Evolutionary conservation across 2,329 filamentous ascomycete species (phyloP), one percentile per base, ranked within the genome.

Genomic region (Coniosporium tulheliwenetii): DNA sequence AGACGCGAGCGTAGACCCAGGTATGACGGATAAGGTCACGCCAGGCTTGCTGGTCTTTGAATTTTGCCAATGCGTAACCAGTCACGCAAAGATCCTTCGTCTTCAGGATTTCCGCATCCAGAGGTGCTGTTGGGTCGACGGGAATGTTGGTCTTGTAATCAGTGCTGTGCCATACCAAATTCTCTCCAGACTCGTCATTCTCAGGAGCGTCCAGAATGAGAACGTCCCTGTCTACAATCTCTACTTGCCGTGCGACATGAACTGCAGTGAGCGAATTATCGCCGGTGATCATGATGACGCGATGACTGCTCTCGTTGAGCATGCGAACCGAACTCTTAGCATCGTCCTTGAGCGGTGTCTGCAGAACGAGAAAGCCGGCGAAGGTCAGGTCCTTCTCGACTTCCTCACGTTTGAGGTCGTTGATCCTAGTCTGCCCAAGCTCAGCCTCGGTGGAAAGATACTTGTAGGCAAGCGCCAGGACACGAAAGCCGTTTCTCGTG

Each of bases 1-100:
- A 98, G 8, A 98, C 91, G 54, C 91, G 85, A 49, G 91, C 91
- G 57, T 98, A 98, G 4, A 98, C 91, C 91, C 91, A 98, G 10
- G 87, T 79, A 61, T 96, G 75, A 39, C 87, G 81, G 30, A 96
- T 71, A 39, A 98, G 71, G 41, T 84, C 75, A 40, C 73, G 69
- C 63, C 87, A 81, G 38, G 78, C 85, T 42, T 74, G 61, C 55
- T 94, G 81, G 42, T 75, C 83, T 62, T 82, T 84, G 69, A 93
- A 93, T 59, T 93, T 91, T 40, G 80, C 74, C 40, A 98, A 69
- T 35, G 91, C 91, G 58, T 95, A 95, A 42, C 91, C 91, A 41
- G 91, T 98, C 40, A 96, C 79, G 56, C 91, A 98, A 30, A 98
- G 75, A 60, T 98, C 91, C 57, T 95, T 95, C 33, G 70, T 77